Percentiles rank a stretch among this genome's conserved stretches.
phyloP scores from a whole-genome alignment of 371 early-diverging fungal genomes.

The Mucor racemosus region DNA sequence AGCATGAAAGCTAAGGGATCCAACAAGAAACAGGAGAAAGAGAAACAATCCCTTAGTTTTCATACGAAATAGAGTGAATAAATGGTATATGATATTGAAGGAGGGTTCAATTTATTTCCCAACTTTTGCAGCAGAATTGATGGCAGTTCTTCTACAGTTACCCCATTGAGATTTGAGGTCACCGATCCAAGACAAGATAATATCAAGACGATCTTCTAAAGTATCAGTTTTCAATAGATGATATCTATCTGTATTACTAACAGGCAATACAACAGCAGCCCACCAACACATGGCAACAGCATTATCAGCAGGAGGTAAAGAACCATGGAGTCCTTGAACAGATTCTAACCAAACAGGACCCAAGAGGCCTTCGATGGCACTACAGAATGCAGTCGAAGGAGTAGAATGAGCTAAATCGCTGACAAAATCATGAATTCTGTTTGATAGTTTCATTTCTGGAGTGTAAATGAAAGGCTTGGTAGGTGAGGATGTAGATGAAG shows the following conservation, averaged over 20 bases:
- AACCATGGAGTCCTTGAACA: constrained; percentile 32
- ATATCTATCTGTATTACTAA: constrained; percentile 50
- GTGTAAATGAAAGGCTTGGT: constrained; percentile 2
- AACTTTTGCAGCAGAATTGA: constrained; percentile 15
- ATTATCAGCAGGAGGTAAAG: constrained; percentile 37
- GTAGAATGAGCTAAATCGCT: constrained; percentile 30
- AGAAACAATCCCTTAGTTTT: too few relatives aligned
- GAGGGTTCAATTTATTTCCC: not conserved
- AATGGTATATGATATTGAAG: too few relatives aligned
- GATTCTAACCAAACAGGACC: constrained; percentile 39
- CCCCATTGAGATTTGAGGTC: constrained; percentile 42
- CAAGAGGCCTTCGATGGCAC: constrained; percentile 26
- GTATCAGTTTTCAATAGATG: constrained; percentile 40
- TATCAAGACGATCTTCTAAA: constrained; percentile 46
- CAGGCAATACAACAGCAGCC: constrained; percentile 60
- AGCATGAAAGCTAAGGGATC: too few relatives aligned
- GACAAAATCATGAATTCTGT: constrained; percentile 28
- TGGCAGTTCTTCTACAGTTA: constrained; percentile 13
- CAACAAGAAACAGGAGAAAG: too few relatives aligned
- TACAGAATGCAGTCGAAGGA: constrained; percentile 20
- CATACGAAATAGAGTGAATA: too few relatives aligned
- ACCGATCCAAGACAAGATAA: constrained; percentile 53
- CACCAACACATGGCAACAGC: constrained; percentile 61
- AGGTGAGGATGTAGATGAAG: not conserved
- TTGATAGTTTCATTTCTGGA: constrained; percentile 13